Evolutionary conservation across 2,329 filamentous ascomycete genomes (phyloP), one percentile per base, ranked within the genome.

Genomic region (Hypoxylon sp.): DNA sequence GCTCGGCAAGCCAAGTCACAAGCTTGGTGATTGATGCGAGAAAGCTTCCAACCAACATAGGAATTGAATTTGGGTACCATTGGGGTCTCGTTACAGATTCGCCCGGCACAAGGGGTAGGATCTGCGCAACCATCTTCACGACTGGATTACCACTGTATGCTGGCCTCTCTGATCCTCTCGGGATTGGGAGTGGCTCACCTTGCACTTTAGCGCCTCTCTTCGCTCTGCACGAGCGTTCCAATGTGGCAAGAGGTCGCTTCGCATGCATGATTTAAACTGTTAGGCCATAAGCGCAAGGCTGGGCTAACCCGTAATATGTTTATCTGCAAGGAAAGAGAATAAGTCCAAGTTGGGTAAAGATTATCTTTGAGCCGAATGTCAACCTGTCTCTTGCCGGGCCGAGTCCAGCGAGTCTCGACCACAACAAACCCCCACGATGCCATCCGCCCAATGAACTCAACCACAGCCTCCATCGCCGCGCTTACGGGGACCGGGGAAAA

Each of bases 371-470:
- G 42, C 73, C 72, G 73, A 74, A 35, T 53, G 37, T 62, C 35
- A 42, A 44, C 52, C 55, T 55, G 19, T 65, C 51, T 67, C 48
- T 52, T 56, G 60, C 64, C 70, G 73, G 73, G 39, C 73, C 71
- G 73, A 47, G 61, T 54, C 32, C n/a, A 65, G 47, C 17, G 50
- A 71, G 68, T 71, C 68, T 66, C 35, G 71, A 70, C 66, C 67
- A 56, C 17, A 17, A 47, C 29, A 42, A 32, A 35, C 65, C 73
- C 73, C 72, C 70, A 73, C 71, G 65, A 68, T 29, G 29, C 24
- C 39, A 3, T 44, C 19, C 8, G 47, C 13, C 71, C 73, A 72
- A 73, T 74, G 6, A 48, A 48, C 7, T 58, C 27, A 39, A 56
- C 24, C 27, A 56, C 11, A 44, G 35, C 44, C 47, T 53, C n/a